Conservation (phyloP, 2,329 filamentous ascomycete species). For the Fusarium bactridioides region DNA sequence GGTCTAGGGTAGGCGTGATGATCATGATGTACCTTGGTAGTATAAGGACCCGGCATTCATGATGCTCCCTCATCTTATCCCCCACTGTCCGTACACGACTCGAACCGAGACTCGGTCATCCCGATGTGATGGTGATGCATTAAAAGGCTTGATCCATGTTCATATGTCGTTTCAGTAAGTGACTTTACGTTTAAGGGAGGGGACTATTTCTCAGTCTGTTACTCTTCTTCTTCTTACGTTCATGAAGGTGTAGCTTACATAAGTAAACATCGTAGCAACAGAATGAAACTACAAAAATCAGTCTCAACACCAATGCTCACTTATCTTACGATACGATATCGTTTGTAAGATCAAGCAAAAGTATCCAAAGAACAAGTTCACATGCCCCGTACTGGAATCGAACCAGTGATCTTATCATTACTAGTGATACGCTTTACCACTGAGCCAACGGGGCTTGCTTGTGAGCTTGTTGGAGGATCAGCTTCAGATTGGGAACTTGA, state of each 20-base stretch:
- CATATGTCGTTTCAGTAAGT: not conserved
- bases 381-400: slow-evolving; percentile 33
- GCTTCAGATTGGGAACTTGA: rapidly evolving
- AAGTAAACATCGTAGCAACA: not conserved
- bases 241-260: no score
- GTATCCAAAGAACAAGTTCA: not conserved
- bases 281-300: not conserved
- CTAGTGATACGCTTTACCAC: slow-evolving; percentile 38
- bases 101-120: not conserved
- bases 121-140: not conserved
- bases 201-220: not conserved
- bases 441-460: slow-evolving; percentile 31
- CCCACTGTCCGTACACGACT: not conserved
- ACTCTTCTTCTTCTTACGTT: not conserved
- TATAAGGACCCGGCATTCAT: not conserved
- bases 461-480: not conserved
- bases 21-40: no score
- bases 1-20: not conserved
- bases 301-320: not conserved
- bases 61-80: not conserved
- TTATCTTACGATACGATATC: not conserved
- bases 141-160: not conserved
- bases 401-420: slow-evolving; percentile 36
- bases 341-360: not conserved
- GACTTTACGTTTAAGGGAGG: not conserved